These are phyloP conservation scores for Raddia guianensis DNA, from an alignment of 176 grass and related monocot species.

Conservation along the genomic window DNA sequence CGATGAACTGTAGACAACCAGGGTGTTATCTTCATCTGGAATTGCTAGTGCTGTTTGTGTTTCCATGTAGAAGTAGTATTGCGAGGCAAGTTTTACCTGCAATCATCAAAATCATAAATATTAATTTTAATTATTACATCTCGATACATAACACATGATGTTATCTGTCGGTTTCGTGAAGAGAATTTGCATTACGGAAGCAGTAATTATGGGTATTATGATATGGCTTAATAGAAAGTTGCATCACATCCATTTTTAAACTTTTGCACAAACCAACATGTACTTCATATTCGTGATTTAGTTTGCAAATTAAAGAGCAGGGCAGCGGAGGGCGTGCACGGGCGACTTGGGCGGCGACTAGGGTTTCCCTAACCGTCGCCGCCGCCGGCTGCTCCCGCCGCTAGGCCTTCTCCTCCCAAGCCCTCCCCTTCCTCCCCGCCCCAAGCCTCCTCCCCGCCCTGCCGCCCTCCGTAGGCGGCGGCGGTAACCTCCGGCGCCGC, in stretches of 20 bases:
- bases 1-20: constrained; percentile 63
- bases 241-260: neutral
- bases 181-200: neutral
- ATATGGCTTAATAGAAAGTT: neutral
- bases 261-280: neutral
- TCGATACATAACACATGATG: neutral
- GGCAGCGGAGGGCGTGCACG: too few species aligned
- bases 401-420: too few species aligned
- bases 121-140: neutral
- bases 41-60: constrained; percentile 65
- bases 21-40: constrained; percentile 76
- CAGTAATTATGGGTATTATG: neutral
- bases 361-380: too few species aligned
- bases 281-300: neutral
- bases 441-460: too few species aligned
- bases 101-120: constrained; percentile 17
- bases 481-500: too few species aligned
- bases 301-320: neutral
- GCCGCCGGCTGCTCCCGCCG: too few species aligned
- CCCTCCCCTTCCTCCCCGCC: too few species aligned
- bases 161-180: neutral
- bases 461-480: too few species aligned
- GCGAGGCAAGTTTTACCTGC: constrained; percentile 72
- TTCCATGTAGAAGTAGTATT: constrained; percentile 87
- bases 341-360: too few species aligned